Conservation (phyloP, 495 filamentous ascomycete species). For the Tuber calosporum region DNA sequence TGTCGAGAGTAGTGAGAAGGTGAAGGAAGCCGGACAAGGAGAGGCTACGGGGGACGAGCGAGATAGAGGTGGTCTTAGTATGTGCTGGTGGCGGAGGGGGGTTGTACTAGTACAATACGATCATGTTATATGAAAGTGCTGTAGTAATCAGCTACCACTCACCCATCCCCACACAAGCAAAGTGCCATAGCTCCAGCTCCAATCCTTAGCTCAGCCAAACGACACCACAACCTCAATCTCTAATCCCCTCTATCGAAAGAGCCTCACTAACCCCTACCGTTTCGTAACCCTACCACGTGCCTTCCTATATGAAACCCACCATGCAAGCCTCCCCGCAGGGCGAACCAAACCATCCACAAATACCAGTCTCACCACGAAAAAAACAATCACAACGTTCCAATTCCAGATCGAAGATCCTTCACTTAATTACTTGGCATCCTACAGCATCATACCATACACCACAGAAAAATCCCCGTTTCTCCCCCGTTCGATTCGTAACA, state of each 20-base stretch:
- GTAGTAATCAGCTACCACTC: not conserved
- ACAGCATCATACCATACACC: too few species aligned
- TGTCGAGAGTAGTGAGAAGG: constrained; percentile 43
- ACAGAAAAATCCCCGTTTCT: not conserved
- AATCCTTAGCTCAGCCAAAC: not conserved
- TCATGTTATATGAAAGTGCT: too few species aligned
- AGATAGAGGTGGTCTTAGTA: constrained; percentile 14
- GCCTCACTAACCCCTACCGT: not conserved
- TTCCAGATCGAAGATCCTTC: not conserved
- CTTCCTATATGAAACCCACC: not conserved
- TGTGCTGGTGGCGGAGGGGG: not conserved
- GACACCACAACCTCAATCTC: not conserved
- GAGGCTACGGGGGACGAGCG: constrained; percentile 41
- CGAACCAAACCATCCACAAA: not conserved
- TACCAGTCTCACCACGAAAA: not conserved
- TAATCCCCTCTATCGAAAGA: not conserved
- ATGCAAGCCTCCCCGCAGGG: not conserved
- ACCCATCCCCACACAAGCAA: not conserved
- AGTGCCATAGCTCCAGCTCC: too few species aligned
- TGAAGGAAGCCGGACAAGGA: constrained; percentile 38
- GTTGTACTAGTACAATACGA: constrained; percentile 1
- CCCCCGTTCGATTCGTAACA: not conserved
- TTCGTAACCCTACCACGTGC: not conserved
- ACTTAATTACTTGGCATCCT: not conserved
- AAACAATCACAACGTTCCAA: not conserved